phyloP scores from a whole-genome alignment of 2,329 filamentous ascomycete species.

The Cladophialophora carrionii region DNA sequence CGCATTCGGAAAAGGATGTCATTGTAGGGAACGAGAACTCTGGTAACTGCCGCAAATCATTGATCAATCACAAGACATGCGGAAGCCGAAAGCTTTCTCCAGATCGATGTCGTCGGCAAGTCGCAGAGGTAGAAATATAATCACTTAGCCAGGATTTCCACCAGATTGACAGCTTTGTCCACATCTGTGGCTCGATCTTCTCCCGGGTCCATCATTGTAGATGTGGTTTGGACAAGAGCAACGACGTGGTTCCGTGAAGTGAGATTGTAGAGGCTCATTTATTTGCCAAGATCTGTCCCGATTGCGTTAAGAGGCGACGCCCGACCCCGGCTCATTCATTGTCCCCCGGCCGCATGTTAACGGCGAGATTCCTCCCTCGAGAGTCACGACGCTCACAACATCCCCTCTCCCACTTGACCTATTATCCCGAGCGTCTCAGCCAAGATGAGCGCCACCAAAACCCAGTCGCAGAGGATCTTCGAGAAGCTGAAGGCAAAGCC shows the following conservation, averaged over 20 bases:
- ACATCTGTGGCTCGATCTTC: background rate
- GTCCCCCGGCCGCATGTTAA: background rate
- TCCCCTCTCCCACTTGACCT: background rate
- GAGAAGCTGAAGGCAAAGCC: constrained; percentile 94
- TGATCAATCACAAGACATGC: background rate
- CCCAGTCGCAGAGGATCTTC: constrained; percentile 95
- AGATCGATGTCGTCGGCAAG: background rate
- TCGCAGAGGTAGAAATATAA: background rate
- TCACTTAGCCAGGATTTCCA: no score
- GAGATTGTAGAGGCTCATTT: background rate
- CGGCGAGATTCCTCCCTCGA: background rate
- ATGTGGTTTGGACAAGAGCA: background rate
- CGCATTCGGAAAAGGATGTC: no score
- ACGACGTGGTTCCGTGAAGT: background rate
- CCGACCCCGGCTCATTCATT: background rate
- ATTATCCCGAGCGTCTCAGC: background rate
- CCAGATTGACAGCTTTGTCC: background rate
- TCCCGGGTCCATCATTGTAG: background rate
- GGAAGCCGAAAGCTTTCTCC: background rate
- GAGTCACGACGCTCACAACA: background rate
- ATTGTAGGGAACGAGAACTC: no score
- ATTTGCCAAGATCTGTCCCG: background rate
- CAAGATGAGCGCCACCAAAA: constrained; percentile 76
- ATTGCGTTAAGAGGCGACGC: background rate
- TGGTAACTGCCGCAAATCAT: no score